phyloP scores from a whole-genome alignment of 2,329 filamentous ascomycete species.

The Alternaria sp. region DNA sequence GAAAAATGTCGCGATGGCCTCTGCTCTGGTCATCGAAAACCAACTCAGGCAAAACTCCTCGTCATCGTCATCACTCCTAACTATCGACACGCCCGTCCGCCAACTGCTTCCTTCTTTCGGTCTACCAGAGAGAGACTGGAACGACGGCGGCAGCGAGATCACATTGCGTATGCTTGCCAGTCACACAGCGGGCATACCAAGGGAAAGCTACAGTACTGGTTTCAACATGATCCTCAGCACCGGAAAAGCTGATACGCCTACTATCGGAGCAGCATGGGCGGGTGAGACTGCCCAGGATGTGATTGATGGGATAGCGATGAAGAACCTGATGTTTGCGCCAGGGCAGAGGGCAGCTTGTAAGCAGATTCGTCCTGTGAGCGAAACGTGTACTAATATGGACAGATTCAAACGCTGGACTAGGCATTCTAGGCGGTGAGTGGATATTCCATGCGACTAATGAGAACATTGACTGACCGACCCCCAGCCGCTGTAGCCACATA shows the following conservation, averaged over 20 bases:
- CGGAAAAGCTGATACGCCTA: slow-evolving; percentile 30
- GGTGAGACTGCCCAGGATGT: slow-evolving; percentile 24
- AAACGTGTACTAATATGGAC: neutral
- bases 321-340: slow-evolving; percentile 38
- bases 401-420: slow-evolving; percentile 39
- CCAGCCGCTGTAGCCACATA: slow-evolving; percentile 31
- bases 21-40: slow-evolving; percentile 29
- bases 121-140: slow-evolving; percentile 34
- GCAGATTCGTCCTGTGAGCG: neutral
- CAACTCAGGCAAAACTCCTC: slow-evolving; percentile 8
- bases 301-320: slow-evolving; percentile 23
- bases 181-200: slow-evolving; percentile 36
- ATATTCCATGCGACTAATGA: neutral
- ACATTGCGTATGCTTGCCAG: slow-evolving; percentile 41
- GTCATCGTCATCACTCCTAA: slow-evolving; percentile 8
- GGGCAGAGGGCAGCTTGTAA: slow-evolving; percentile 34
- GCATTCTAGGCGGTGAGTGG: slow-evolving; percentile 29
- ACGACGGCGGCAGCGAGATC: slow-evolving; percentile 40
- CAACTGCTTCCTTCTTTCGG: slow-evolving; percentile 29
- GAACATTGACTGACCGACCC: neutral
- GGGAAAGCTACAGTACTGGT: slow-evolving; percentile 39
- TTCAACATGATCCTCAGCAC: slow-evolving; percentile 36
- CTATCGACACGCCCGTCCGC: slow-evolving; percentile 32
- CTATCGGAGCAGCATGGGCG: slow-evolving; percentile 38
- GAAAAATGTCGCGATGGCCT: slow-evolving; percentile 36